A percentile compares a stretch with the other conserved stretches of the same genome.
These are phyloP conservation scores for Xanthoconium separans DNA, from an alignment of 1,284 basidiomycete genomes.

Conservation along the genomic window DNA sequence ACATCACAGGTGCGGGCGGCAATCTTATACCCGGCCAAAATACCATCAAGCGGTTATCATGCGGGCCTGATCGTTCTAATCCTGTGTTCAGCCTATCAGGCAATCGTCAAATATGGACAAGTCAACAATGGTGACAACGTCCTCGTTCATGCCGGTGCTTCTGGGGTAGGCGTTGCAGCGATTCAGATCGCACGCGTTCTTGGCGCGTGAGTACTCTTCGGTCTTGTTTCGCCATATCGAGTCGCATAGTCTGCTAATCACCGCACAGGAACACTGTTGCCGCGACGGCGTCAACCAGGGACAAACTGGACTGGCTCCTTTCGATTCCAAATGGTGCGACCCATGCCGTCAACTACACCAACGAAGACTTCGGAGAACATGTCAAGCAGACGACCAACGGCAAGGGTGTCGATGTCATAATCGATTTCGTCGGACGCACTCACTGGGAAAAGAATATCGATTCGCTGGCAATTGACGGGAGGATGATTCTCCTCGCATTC, in stretches of 20 bases:
- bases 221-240: conserved; percentile 3
- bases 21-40: conserved; percentile 8
- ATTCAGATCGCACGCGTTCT: conserved; percentile 83
- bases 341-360: conserved; percentile 84
- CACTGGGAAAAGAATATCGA: conserved; percentile 87
- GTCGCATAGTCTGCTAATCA: conserved; percentile 7
- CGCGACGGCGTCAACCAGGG: conserved; percentile 82
- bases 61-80: conserved; percentile 8
- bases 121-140: conserved; percentile 74
- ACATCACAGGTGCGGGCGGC: conserved; percentile 67
- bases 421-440: conserved; percentile 86
- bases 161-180: conserved; percentile 88
- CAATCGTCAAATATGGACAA: conserved; percentile 69
- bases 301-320: conserved; percentile 82
- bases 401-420: conserved; percentile 77
- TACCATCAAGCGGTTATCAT: neutral
- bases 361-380: conserved; percentile 72
- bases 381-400: conserved; percentile 63
- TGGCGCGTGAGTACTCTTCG: conserved; percentile 59
- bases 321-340: conserved; percentile 64
- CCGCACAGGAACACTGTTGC: conserved; percentile 63
- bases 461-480: conserved; percentile 74
- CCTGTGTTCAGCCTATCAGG: conserved; percentile 69
- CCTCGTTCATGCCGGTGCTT: conserved; percentile 87
- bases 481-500: conserved; percentile 69